A percentile compares a stretch with the other conserved stretches of the same genome.
Evolutionary conservation across 2,329 filamentous ascomycete genomes (phyloP).

Genomic region (Phaeomoniella chlamydospora): DNA sequence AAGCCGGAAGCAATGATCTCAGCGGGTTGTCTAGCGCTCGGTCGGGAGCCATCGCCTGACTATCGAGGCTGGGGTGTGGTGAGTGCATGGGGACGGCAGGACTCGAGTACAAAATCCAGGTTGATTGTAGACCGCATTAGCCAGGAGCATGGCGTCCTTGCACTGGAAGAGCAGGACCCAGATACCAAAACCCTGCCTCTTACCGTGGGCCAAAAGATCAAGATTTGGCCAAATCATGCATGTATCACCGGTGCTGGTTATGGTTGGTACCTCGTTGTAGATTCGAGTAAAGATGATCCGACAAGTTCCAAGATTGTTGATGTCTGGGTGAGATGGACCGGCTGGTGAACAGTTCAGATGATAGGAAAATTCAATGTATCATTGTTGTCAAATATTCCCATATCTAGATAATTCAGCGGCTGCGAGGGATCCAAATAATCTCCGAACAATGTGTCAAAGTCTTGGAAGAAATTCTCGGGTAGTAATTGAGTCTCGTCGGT

Average conservation of each 20-base stretch:
- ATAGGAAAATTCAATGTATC: neutral
- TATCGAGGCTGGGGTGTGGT: constrained; percentile 61
- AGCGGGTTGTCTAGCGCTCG: constrained; percentile 55
- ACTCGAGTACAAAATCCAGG: constrained; percentile 18
- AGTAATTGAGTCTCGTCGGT: neutral
- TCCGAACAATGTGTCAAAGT: constrained; percentile 20
- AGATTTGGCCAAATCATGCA: constrained; percentile 68
- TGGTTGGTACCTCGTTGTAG: constrained; percentile 60
- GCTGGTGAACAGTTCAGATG: constrained; percentile 40
- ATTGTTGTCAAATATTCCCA: neutral
- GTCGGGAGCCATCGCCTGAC: constrained; percentile 56
- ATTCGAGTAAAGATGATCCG: constrained; percentile 37
- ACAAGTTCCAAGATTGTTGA: constrained; percentile 52
- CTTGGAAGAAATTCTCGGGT: constrained; percentile 10
- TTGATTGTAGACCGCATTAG: constrained; percentile 40
- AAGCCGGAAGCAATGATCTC: constrained; percentile 53
- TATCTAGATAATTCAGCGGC: constrained; percentile 21
- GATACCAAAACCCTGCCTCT: constrained; percentile 29
- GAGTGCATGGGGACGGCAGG: constrained; percentile 37
- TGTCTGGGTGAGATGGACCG: constrained; percentile 58
- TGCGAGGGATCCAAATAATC: constrained; percentile 20
- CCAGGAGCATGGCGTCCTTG: constrained; percentile 65
- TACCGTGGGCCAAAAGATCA: constrained; percentile 49
- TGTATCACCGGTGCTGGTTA: constrained; percentile 61
- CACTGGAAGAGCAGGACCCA: constrained; percentile 37